Evolutionary conservation across 768 basidiomycete species (phyloP), one percentile per base, ranked within the genome.

Genomic region (Strobilomyces confusus): DNA sequence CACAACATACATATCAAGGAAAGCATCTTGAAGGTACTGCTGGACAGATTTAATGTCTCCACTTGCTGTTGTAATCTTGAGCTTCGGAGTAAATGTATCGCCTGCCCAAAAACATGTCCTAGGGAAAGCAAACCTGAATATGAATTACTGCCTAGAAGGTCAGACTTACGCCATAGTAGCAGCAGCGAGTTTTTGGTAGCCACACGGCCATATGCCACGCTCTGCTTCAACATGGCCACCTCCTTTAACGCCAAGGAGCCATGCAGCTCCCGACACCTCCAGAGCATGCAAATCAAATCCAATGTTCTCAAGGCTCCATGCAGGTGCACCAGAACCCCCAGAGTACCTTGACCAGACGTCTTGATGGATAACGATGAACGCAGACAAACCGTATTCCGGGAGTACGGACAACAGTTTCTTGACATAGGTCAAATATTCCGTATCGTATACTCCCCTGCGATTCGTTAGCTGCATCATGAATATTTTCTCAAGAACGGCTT

Each of bases 61-160:
- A 32, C 73, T 67, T 19, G 60, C 60, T 38, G 76, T 70, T 52
- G 78, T 78, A 19, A 84, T 75, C 48, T 72, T 74, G 25, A 94
- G 68, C 63, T 89, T 86, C 0, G 92, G 88, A 0, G 92, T 80
- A 63, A 95, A 97, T 1, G 81, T 81, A 61, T 92, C 84, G 5
- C 95, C 95, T 0, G 82, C 94, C 92, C 92, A 97, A 65, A 98
- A 98, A 36, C 88, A 83, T 1, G 95, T 97, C 56, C 92, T 93
- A 46, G 25, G 50, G 32, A 17, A 3, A 14, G 47, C 17, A 38
- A 22, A 50, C 3, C 34, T 37, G 23, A 42, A 46, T n/a, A 37
- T 50, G 52, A 32, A 41, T 52, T n/a, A 40, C 3, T 41, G 9
- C 26, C 29, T 14, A 44, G 29, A 51, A 54, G 44, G 50, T 22